Evolutionary conservation across 495 filamentous ascomycete species (phyloP).

Genomic region (Glarea lozoyensis): DNA sequence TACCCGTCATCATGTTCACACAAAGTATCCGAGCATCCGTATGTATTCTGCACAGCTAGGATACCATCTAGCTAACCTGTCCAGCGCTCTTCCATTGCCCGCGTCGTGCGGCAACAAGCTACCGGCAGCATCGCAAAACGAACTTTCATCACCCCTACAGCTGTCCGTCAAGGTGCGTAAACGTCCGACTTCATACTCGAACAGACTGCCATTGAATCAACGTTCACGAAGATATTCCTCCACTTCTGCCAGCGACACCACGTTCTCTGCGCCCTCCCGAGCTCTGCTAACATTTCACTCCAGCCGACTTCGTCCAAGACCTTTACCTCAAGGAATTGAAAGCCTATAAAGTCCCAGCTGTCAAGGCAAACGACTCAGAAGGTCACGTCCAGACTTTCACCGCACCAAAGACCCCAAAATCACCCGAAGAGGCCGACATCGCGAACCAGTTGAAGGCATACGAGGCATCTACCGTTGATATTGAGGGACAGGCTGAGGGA

Average conservation of each 20-base stretch:
- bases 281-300: constrained; percentile 19
- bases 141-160: constrained; percentile 72
- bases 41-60: constrained; percentile 25
- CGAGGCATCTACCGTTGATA: constrained; percentile 84
- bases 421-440: constrained; percentile 87
- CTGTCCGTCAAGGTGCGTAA: constrained; percentile 61
- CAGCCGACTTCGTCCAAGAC: constrained; percentile 93
- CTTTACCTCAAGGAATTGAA: constrained; percentile 93
- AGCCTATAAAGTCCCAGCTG: constrained; percentile 74
- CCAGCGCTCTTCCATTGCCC: constrained; percentile 75
- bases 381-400: constrained; percentile 86
- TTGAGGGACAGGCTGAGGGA: constrained; percentile 76
- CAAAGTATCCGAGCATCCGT: constrained; percentile 61
- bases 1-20: constrained; percentile 50
- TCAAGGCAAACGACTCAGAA: constrained; percentile 81
- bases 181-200: too few relatives aligned
- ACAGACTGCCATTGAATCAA: too few relatives aligned
- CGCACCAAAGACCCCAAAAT: constrained; percentile 66
- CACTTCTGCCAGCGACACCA: too few relatives aligned
- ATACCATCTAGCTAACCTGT: constrained; percentile 24
- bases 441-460: constrained; percentile 86
- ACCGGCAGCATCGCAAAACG: constrained; percentile 51
- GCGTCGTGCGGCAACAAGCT: constrained; percentile 61
- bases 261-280: neutral
- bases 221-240: too few relatives aligned